Evolutionary conservation across 768 basidiomycete genomes (phyloP).

Genomic region (Macrolepiota dolichaula): DNA sequence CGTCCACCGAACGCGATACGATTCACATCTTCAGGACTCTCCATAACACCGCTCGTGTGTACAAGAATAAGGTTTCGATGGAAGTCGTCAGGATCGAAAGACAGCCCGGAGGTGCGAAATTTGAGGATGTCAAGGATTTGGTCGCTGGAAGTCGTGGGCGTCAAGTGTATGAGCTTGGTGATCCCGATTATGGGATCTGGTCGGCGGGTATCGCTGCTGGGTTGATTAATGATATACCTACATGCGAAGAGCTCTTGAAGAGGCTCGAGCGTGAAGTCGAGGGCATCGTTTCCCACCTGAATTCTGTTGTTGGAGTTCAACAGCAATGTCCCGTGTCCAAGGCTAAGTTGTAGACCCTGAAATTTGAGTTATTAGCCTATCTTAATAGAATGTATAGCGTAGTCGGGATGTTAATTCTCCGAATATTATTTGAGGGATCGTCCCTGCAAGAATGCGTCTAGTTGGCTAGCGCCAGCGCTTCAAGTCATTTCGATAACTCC

Average conservation of each 20-base stretch:
- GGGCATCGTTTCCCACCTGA: constrained; percentile 53
- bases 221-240: constrained; percentile 80
- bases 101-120: constrained; percentile 81
- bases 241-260: constrained; percentile 66
- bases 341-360: constrained; percentile 33
- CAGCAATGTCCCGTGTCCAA: constrained; percentile 18
- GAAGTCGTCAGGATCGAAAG: constrained; percentile 86
- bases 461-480: no score
- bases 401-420: no score
- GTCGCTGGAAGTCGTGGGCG: constrained; percentile 71
- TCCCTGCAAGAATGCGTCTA: no score
- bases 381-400: no score
- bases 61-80: constrained; percentile 77
- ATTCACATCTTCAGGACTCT: constrained; percentile 89
- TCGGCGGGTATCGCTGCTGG: constrained; percentile 62
- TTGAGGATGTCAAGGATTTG: constrained; percentile 77
- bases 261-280: constrained; percentile 76
- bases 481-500: no score
- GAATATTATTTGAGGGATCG: no score
- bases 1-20: constrained; percentile 79
- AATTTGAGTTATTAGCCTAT: no score
- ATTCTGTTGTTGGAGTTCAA: constrained; percentile 19
- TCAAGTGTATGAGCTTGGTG: constrained; percentile 78
- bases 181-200: constrained; percentile 89
- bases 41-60: constrained; percentile 80